Evolutionary conservation across 2,329 filamentous ascomycete genomes (phyloP), one percentile per base, ranked within the genome.

Genomic region (Cordyceps cicadae): DNA sequence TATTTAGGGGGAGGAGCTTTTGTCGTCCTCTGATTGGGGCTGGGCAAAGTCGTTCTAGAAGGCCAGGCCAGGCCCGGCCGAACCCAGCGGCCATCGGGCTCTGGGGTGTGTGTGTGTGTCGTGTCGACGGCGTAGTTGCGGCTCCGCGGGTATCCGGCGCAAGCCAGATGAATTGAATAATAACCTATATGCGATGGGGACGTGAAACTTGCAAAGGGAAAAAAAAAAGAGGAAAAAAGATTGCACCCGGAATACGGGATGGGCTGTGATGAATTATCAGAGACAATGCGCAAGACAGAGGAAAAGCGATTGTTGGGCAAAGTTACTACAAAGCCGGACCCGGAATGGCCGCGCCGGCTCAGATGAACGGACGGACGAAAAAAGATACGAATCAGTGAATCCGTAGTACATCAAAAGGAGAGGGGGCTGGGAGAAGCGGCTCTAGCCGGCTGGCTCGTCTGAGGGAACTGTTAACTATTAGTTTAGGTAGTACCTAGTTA

Each of bases 71-170:
- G n/a, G n/a, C n/a, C 24, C 37, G 24, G 24, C 51, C 37, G 21
- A 29, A 12, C 24, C 21, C n/a, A 55, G 24, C 9, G 39, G 11
- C 39, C 14, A 4, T 43, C n/a, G n/a, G n/a, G n/a, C n/a, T n/a
- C n/a, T n/a, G 15, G 41, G 41, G 41, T 6, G 15, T 17, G 15
- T 43, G 6, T n/a, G n/a, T n/a, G n/a, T n/a, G n/a, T n/a, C n/a
- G n/a, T n/a, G n/a, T n/a, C n/a, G 6, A 43, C 7, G 21, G 24
- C 21, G 9, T 32, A 34, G 26, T 46, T 43, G 48, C 48, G 37
- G 48, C 56, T 59, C 56, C 56, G 56, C 56, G 45, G 26, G 48
- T 59, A 59, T 59, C 56, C 56, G 56, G 48, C 48, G 39, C 14
- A 59, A 59, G 26, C 56, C 56, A 45, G 34, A 6, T 5, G 34